A percentile compares a stretch with the other conserved stretches of the same genome.
phyloP scores from a whole-genome alignment of 2,329 filamentous ascomycete species.

The Plectosphaerella sp. region DNA sequence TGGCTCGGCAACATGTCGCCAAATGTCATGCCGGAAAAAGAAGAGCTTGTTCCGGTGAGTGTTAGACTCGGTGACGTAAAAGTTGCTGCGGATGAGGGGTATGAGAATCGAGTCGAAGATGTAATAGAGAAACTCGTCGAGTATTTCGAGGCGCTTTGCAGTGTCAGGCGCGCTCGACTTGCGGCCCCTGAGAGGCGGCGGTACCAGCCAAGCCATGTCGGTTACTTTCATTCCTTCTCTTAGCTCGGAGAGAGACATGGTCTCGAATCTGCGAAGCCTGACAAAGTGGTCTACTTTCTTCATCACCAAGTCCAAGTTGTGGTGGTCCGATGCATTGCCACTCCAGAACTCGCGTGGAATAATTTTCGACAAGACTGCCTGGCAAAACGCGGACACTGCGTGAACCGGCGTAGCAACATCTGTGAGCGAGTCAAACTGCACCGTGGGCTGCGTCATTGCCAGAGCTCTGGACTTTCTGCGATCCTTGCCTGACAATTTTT shows the following conservation, averaged over 20 bases:
- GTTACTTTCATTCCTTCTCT: slow-evolving; percentile 71
- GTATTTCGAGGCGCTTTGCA: slow-evolving; percentile 71
- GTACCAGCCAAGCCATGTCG: slow-evolving; percentile 68
- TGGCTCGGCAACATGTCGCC: slow-evolving; percentile 72
- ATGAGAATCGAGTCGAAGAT: slow-evolving; percentile 88
- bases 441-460: slow-evolving; percentile 16
- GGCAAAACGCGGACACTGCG: slow-evolving; percentile 82
- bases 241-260: slow-evolving; percentile 72
- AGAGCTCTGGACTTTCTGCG: neutral
- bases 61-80: slow-evolving; percentile 91
- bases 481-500: neutral
- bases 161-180: slow-evolving; percentile 69
- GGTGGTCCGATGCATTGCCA: slow-evolving; percentile 36
- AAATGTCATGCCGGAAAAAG: slow-evolving; percentile 93
- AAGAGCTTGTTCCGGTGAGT: slow-evolving; percentile 76
- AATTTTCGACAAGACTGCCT: slow-evolving; percentile 66
- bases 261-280: slow-evolving; percentile 74
- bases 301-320: slow-evolving; percentile 62
- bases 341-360: slow-evolving; percentile 78
- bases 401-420: slow-evolving; percentile 63
- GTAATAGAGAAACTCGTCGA: slow-evolving; percentile 86
- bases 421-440: slow-evolving; percentile 48
- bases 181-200: slow-evolving; percentile 36
- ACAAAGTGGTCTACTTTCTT: slow-evolving; percentile 74
- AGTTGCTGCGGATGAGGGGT: slow-evolving; percentile 79